These are phyloP conservation scores for Phytopythium cucurbitacearum DNA, from an alignment of 352 stramenopile genomes.

Conservation along the genomic window DNA sequence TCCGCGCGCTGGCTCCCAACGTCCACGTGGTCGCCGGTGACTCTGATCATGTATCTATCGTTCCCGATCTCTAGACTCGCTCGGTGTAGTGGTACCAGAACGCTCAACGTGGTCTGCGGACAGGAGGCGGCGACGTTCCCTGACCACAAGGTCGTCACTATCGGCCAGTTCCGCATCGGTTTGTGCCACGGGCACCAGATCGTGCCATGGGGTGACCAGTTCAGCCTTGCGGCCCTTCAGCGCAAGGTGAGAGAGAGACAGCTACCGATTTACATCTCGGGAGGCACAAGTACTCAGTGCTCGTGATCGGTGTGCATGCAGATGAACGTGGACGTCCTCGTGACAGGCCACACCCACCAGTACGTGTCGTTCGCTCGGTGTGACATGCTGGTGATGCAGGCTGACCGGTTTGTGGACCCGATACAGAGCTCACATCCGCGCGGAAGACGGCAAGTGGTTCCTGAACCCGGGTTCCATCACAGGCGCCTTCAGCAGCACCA, in stretches of 20 bases:
- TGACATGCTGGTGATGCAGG: neutral
- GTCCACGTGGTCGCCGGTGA: slow-evolving; percentile 96
- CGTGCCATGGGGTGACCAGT: slow-evolving; percentile 88
- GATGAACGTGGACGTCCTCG: slow-evolving; percentile 97
- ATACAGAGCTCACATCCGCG: slow-evolving; percentile 82
- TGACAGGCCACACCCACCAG: slow-evolving; percentile 94
- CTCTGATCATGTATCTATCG: slow-evolving; percentile 81
- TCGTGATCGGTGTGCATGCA: slow-evolving; percentile 17
- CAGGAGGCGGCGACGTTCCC: slow-evolving; percentile 80
- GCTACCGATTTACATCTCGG: neutral
- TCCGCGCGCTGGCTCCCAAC: slow-evolving; percentile 94
- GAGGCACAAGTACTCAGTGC: too few species aligned
- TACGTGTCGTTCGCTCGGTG: slow-evolving; percentile 25
- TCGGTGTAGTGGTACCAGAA: neutral
- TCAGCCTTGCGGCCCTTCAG: slow-evolving; percentile 85
- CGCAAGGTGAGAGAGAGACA: slow-evolving; percentile 53
- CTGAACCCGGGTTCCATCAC: slow-evolving; percentile 98
- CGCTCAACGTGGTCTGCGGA: neutral
- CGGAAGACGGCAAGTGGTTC: slow-evolving; percentile 94
- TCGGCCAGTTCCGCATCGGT: slow-evolving; percentile 96
- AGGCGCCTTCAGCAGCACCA: slow-evolving; percentile 88
- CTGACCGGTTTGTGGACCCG: neutral
- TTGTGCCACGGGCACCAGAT: slow-evolving; percentile 97
- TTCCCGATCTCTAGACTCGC: neutral
- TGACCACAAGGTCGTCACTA: slow-evolving; percentile 94